phyloP scores from a whole-genome alignment of 2,329 filamentous ascomycete genomes.

The Dactylellina sp. region DNA sequence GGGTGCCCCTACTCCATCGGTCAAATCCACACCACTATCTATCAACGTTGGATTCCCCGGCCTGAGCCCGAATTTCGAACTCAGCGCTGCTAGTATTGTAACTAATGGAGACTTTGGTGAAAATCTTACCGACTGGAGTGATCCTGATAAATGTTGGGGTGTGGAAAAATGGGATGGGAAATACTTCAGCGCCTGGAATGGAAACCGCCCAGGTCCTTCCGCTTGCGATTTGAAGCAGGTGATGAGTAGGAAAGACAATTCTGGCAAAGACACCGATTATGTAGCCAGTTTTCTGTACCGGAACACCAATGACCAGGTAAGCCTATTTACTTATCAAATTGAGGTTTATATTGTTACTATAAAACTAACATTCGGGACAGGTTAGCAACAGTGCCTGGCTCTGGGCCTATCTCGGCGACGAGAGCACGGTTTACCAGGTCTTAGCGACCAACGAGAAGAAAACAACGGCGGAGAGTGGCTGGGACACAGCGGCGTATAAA shows the following conservation, averaged over 20 bases:
- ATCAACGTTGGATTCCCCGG: slow-evolving; percentile 38
- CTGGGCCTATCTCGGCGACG: slow-evolving; percentile 51
- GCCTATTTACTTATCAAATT: not conserved
- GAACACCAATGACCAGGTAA: slow-evolving; percentile 23
- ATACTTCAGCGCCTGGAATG: slow-evolving; percentile 42
- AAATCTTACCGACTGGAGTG: slow-evolving; percentile 41
- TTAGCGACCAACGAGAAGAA: slow-evolving; percentile 39
- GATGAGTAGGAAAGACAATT: slow-evolving; percentile 9
- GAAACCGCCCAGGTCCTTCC: slow-evolving; percentile 11
- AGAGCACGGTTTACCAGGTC: slow-evolving; percentile 21
- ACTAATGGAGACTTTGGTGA: slow-evolving; percentile 40
- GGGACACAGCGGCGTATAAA: slow-evolving; percentile 45
- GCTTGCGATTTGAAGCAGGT: slow-evolving; percentile 34
- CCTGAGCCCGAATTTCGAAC: slow-evolving; percentile 14
- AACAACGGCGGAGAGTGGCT: slow-evolving; percentile 26
- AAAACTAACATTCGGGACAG: slow-evolving; percentile 16
- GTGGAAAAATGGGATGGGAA: slow-evolving; percentile 46
- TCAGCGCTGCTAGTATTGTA: slow-evolving; percentile 30
- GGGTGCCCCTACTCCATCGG: slow-evolving; percentile 23
- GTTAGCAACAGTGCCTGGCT: slow-evolving; percentile 31
- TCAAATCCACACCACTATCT: slow-evolving; percentile 3
- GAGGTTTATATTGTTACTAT: no score
- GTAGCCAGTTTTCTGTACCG: slow-evolving; percentile 51
- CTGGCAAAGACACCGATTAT: slow-evolving; percentile 40
- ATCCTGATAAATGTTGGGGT: slow-evolving; percentile 35